Percentiles rank a stretch among this genome's conserved stretches.
Evolutionary conservation across 2,329 filamentous ascomycete species (phyloP).

Genomic region (Rutstroemia sp.): DNA sequence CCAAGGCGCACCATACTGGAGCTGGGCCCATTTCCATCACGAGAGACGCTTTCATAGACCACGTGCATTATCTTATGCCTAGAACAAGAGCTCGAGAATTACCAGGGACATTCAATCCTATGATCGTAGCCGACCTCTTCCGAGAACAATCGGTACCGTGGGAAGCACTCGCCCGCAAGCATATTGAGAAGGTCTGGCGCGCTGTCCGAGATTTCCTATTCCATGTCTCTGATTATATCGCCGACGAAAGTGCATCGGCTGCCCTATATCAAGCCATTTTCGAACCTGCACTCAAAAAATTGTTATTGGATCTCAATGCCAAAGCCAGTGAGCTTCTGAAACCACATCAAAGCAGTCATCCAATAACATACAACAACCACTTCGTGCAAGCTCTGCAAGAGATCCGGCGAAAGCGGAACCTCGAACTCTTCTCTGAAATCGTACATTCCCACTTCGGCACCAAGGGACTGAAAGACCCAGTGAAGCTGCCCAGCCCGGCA

Average conservation of each 20-base stretch:
- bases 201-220: conserved; percentile 31
- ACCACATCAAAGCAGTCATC: conserved; percentile 39
- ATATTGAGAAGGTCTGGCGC: conserved; percentile 32
- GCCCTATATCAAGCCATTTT: conserved; percentile 34
- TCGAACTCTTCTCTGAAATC: conserved; percentile 13
- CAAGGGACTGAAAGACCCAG: conserved; percentile 2
- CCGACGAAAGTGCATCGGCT: conserved; percentile 34
- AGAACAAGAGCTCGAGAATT: conserved; percentile 47
- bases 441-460: conserved; percentile 22
- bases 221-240: conserved; percentile 30
- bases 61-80: conserved; percentile 34
- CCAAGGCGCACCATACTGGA: too few species aligned
- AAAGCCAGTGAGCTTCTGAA: conserved; percentile 40
- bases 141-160: conserved; percentile 49
- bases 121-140: conserved; percentile 53
- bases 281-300: conserved; percentile 33
- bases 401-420: conserved; percentile 10
- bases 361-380: conserved; percentile 47
- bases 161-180: conserved; percentile 34
- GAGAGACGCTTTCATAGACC: conserved; percentile 33
- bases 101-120: conserved; percentile 52
- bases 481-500: conserved; percentile 14
- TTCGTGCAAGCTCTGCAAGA: conserved; percentile 33
- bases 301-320: conserved; percentile 30
- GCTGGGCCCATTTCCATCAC: conserved; percentile 19